Conservation (phyloP, 2,329 filamentous ascomycete species). For the Dactylellina haptotyla region DNA sequence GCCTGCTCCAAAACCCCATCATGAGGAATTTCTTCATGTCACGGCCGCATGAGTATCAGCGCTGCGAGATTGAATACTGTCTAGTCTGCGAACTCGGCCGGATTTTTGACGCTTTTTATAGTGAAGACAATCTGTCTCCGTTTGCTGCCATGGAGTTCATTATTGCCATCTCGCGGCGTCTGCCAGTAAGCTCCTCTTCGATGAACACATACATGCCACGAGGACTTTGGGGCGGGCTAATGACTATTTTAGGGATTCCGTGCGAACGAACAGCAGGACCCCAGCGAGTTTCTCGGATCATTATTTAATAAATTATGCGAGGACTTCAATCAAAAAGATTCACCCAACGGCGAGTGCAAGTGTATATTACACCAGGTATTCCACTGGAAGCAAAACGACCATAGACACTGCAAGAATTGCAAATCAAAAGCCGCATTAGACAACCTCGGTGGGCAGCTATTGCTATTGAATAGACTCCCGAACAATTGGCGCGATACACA, state of each 20-base stretch:
- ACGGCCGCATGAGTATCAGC: slow-evolving; percentile 82
- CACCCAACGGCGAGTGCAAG: slow-evolving; percentile 69
- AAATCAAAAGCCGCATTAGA: slow-evolving; percentile 60
- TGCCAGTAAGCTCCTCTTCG: slow-evolving; percentile 22
- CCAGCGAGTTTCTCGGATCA: slow-evolving; percentile 75
- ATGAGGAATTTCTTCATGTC: slow-evolving; percentile 91
- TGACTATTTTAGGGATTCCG: slow-evolving; percentile 17
- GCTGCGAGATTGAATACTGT: slow-evolving; percentile 67
- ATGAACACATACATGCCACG: too few species aligned
- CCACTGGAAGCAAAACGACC: slow-evolving; percentile 88
- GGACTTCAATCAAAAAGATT: slow-evolving; percentile 62
- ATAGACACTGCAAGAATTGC: slow-evolving; percentile 89
- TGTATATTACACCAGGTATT: slow-evolving; percentile 96
- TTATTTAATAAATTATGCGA: slow-evolving; percentile 86
- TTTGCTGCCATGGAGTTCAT: slow-evolving; percentile 49
- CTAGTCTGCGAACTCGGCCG: slow-evolving; percentile 72
- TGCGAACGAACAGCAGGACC: slow-evolving; percentile 46
- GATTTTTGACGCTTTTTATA: slow-evolving; percentile 72
- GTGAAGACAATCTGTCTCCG: slow-evolving; percentile 61
- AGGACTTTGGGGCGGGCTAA: too few species aligned
- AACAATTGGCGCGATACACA: slow-evolving; percentile 33
- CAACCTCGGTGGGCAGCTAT: slow-evolving; percentile 31
- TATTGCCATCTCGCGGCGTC: slow-evolving; percentile 29
- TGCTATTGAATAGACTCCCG: slow-evolving; percentile 27
- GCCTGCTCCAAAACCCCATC: slow-evolving; percentile 90